phyloP scores from a whole-genome alignment of 371 early-diverging fungal genomes.

The Apophysomyces trapeziformis region DNA sequence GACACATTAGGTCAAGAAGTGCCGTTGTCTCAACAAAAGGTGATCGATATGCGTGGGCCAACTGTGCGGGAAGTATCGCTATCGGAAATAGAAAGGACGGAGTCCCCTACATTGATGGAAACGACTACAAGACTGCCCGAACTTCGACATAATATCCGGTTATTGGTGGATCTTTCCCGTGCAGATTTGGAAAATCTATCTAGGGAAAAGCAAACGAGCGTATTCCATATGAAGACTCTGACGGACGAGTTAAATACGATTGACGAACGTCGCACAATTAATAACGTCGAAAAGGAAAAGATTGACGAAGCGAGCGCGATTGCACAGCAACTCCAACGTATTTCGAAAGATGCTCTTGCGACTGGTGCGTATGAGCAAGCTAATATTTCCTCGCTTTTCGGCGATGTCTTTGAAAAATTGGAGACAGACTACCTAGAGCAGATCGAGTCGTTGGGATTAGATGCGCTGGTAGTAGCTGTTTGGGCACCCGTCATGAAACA shows the following conservation, averaged over 20 bases:
- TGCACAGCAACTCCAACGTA: constrained; percentile 49
- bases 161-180: constrained; percentile 74
- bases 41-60: constrained; percentile 84
- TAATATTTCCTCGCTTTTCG: constrained; percentile 57
- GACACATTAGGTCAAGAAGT: constrained; percentile 28
- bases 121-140: constrained; percentile 70
- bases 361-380: constrained; percentile 47
- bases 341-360: constrained; percentile 45
- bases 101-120: constrained; percentile 50
- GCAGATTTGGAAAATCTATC: constrained; percentile 71
- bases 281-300: constrained; percentile 26
- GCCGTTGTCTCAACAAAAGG: constrained; percentile 57
- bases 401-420: constrained; percentile 55
- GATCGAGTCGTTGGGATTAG: constrained; percentile 59
- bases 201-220: constrained; percentile 56
- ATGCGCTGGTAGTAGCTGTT: constrained; percentile 69
- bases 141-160: constrained; percentile 76
- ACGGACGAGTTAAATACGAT: constrained; percentile 47
- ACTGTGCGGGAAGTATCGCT: constrained; percentile 66
- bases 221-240: constrained; percentile 45
- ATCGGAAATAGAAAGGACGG: constrained; percentile 45
- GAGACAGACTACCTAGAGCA: constrained; percentile 57
- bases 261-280: constrained; percentile 33
- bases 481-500: constrained; percentile 66
- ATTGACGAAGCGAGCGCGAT: constrained; percentile 54